These are phyloP conservation scores for Penicillium malachiteum DNA, from an alignment of 495 filamentous ascomycete species.

Conservation along the genomic window DNA sequence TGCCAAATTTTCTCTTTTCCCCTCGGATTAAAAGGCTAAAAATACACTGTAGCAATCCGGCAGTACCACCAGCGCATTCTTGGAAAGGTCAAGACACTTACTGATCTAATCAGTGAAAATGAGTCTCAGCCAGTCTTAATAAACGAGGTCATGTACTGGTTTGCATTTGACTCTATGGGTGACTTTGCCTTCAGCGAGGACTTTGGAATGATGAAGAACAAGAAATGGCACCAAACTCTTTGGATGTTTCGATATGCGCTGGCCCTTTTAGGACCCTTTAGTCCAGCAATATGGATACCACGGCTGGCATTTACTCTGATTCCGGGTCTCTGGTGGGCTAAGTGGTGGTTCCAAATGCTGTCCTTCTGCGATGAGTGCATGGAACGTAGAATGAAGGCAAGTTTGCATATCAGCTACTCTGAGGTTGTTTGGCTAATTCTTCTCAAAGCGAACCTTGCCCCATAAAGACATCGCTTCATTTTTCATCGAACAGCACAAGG, in stretches of 20 bases:
- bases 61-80: constrained; percentile 2
- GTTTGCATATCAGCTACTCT: no score
- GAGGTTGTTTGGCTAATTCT: no score
- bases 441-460: neutral
- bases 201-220: constrained; percentile 39
- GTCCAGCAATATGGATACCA: constrained; percentile 35
- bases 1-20: constrained; percentile 25
- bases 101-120: constrained; percentile 1
- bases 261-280: constrained; percentile 22
- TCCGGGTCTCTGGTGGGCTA: constrained; percentile 11
- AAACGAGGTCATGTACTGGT: constrained; percentile 22
- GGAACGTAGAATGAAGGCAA: constrained; percentile 25
- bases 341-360: constrained; percentile 21
- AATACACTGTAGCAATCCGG: constrained; percentile 13
- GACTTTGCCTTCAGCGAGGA: constrained; percentile 39
- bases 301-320: constrained; percentile 28
- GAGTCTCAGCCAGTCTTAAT: constrained; percentile 15
- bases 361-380: constrained; percentile 28
- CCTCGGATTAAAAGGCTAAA: constrained; percentile 13
- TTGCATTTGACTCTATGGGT: constrained; percentile 25
- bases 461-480: constrained; percentile 24
- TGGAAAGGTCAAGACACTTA: neutral
- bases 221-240: constrained; percentile 18
- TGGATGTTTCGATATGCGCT: constrained; percentile 14
- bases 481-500: constrained; percentile 25